These are phyloP conservation scores for Ashbya aceris DNA, from an alignment of 1,139 yeast species.

Conservation along the genomic window DNA sequence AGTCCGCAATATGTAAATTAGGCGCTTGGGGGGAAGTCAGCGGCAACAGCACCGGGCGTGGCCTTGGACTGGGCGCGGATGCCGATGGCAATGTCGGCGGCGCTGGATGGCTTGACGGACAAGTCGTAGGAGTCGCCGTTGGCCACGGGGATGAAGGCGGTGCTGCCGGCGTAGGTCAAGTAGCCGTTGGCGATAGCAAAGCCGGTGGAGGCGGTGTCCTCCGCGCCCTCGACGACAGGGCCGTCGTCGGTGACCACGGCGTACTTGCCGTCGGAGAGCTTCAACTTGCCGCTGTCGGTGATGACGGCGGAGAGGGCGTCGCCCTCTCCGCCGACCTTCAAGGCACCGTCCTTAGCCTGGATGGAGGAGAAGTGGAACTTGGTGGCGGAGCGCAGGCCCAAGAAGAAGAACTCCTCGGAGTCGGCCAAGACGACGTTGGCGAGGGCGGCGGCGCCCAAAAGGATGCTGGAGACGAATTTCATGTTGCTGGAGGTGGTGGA, in stretches of 20 bases:
- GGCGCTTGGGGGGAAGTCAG: conserved; percentile 5
- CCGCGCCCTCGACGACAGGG: conserved; percentile 10
- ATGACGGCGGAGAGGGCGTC: conserved; percentile 22
- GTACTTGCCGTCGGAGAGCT: conserved; percentile 10
- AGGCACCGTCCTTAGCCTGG: conserved; percentile 12
- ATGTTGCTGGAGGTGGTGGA: conserved; percentile 7
- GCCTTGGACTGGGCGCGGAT: conserved; percentile 6
- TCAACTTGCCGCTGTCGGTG: conserved; percentile 26
- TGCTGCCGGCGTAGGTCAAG: conserved; percentile 22
- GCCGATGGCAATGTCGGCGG: conserved; percentile 6
- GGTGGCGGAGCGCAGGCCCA: conserved; percentile 30
- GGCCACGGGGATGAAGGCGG: conserved; percentile 20
- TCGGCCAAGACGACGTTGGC: conserved; percentile 21
- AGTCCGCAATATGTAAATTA: no score
- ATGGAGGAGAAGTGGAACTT: conserved; percentile 24
- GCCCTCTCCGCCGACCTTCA: conserved; percentile 12
- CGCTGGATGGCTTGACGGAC: conserved; percentile 6
- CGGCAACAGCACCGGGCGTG: conserved; percentile 2
- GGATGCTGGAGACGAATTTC: conserved; percentile 2
- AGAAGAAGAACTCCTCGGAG: conserved; percentile 28
- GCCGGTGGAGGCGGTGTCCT: conserved; percentile 11
- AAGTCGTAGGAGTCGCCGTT: conserved; percentile 7
- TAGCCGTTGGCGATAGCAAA: conserved; percentile 13
- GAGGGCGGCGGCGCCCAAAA: conserved; percentile 9
- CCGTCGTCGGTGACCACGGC: conserved; percentile 12